Evolutionary conservation across 2,329 filamentous ascomycete species (phyloP).

Genomic region (Dactylellina haptotyla): DNA sequence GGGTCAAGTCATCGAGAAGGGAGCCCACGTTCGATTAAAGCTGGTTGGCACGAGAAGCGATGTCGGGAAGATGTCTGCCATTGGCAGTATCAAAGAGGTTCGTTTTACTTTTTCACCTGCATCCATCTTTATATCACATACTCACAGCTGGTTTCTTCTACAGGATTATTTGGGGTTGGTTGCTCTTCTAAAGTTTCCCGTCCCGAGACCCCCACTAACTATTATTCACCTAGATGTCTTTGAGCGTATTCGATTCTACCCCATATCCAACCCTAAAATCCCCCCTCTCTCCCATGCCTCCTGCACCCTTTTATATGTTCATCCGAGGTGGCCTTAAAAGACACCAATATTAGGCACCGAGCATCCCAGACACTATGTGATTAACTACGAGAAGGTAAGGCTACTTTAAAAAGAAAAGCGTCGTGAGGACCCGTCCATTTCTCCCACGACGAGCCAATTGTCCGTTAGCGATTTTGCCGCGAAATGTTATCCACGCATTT

Average conservation of each 20-base stretch:
- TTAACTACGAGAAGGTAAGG: conserved; percentile 50
- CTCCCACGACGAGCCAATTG: conserved; percentile 45
- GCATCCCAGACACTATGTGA: no score
- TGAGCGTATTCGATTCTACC: no score
- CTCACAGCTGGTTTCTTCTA: neutral
- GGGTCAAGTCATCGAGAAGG: conserved; percentile 91
- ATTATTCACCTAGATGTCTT: conserved; percentile 28
- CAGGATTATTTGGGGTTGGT: conserved; percentile 53
- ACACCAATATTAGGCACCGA: no score
- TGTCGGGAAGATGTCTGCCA: conserved; percentile 93
- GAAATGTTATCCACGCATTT: conserved; percentile 44
- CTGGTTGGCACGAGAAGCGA: conserved; percentile 93
- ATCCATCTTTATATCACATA: neutral
- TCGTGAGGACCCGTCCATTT: conserved; percentile 42
- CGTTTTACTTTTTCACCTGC: neutral
- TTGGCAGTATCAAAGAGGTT: conserved; percentile 89
- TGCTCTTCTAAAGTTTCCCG: neutral
- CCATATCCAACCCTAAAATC: no score
- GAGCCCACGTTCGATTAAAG: conserved; percentile 91
- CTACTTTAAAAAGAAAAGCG: conserved; percentile 38
- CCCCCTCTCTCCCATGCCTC: neutral
- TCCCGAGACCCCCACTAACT: conserved; percentile 4
- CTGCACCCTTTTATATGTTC: conserved; percentile 3
- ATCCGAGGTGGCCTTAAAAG: conserved; percentile 4
- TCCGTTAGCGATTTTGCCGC: conserved; percentile 50